phyloP scores from a whole-genome alignment of 257 asterid species.

The Cruciata laevipes region DNA sequence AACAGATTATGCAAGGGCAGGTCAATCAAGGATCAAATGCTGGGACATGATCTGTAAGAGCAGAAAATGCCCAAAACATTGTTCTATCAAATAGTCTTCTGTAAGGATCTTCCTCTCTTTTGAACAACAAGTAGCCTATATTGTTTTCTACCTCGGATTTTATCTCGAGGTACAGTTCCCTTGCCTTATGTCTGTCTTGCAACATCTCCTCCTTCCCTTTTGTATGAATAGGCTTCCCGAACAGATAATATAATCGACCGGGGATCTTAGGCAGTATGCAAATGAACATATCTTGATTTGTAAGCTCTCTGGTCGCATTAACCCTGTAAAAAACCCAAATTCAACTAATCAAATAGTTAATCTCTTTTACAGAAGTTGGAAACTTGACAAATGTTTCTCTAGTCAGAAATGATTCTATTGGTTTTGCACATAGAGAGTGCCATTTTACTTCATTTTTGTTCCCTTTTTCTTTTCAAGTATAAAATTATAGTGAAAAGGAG shows the following conservation, averaged over 20 bases:
- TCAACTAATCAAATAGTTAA: too few relatives aligned
- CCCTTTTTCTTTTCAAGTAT: too few relatives aligned
- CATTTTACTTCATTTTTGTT: too few relatives aligned
- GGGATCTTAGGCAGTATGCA: slow-evolving; percentile 80
- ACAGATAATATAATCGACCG: slow-evolving; percentile 71
- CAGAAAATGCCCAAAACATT: slow-evolving; percentile 37
- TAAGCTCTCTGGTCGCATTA: slow-evolving; percentile 52
- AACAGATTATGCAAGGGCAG: neutral
- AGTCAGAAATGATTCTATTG: too few relatives aligned
- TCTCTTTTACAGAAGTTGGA: too few relatives aligned
- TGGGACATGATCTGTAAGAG: slow-evolving; percentile 58
- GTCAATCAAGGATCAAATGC: slow-evolving; percentile 43
- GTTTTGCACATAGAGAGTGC: too few relatives aligned
- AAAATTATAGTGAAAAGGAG: too few relatives aligned
- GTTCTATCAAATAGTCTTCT: slow-evolving; percentile 59
- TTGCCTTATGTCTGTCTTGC: slow-evolving; percentile 54
- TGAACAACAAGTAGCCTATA: slow-evolving; percentile 52
- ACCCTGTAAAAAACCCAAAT: neutral
- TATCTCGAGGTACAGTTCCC: slow-evolving; percentile 52
- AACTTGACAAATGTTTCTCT: neutral
- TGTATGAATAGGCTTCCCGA: slow-evolving; percentile 78
- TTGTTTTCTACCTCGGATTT: slow-evolving; percentile 57
- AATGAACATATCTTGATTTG: slow-evolving; percentile 42
- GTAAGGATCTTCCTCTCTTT: slow-evolving; percentile 84
- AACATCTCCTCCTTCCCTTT: slow-evolving; percentile 54